Percentiles rank a stretch among this genome's conserved stretches.
phyloP scores from a whole-genome alignment of 163 green algal genomes.

The Smithsoniella earleae region DNA sequence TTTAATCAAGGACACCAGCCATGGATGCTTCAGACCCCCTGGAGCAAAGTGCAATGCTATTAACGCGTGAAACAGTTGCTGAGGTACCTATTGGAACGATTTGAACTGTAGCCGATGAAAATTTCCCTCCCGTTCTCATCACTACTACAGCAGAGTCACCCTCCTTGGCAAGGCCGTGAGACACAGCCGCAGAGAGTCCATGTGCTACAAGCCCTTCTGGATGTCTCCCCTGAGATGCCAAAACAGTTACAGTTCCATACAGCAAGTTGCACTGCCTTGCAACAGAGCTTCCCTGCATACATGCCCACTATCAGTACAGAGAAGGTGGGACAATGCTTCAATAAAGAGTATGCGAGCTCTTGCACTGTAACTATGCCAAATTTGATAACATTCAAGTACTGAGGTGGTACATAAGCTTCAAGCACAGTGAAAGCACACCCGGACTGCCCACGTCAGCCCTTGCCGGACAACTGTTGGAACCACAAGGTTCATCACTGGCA shows the following conservation, averaged over 20 bases:
- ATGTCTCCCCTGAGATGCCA: neutral
- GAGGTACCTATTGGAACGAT: no score
- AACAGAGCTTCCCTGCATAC: neutral
- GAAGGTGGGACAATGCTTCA: neutral
- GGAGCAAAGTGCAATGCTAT: no score
- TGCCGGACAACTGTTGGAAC: neutral
- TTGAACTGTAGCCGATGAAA: neutral
- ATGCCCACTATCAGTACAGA: neutral
- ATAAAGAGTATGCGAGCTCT: neutral
- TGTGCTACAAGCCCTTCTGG: neutral
- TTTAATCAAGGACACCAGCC: no score
- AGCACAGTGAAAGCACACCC: neutral
- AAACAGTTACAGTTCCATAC: neutral
- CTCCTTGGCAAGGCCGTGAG: neutral
- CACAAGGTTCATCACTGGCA: conserved; percentile 4
- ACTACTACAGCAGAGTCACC: neutral
- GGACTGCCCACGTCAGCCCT: neutral
- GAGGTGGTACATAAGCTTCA: neutral
- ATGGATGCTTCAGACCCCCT: no score
- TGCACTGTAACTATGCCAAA: neutral
- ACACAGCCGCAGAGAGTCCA: neutral
- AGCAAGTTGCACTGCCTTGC: conserved; percentile 6
- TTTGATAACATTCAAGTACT: neutral
- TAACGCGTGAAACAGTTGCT: no score
- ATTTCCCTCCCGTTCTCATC: neutral